Evolutionary conservation across 1,284 basidiomycete genomes (phyloP), one percentile per base, ranked within the genome.

Genomic region (Melampsora americana): DNA sequence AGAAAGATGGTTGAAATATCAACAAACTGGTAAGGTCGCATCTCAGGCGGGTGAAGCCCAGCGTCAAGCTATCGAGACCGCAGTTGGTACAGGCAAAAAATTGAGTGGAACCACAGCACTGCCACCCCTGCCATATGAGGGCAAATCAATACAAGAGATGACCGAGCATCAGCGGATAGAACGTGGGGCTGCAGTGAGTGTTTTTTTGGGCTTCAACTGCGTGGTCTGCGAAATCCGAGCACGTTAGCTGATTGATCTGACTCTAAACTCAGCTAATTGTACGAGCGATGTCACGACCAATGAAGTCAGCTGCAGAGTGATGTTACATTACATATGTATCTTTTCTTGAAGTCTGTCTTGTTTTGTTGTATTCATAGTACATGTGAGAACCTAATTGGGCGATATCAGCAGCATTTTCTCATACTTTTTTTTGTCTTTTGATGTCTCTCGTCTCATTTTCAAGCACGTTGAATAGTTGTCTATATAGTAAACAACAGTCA

Each of bases 81-180:
- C 23, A 44, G 60, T 23, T 11, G 70, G 44, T 18, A 44, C 26
- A 20, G 48, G 60, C 53, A 66, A 64, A 1, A 61, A 60, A 39
- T 39, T 74, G 20, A n/a, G 35, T 1, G 42, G 32, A 9, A 26
- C 42, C n/a, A 50, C 50, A 7, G 46, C 35, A 2, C 56, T 65
- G 50, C 46, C 39, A 32, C 46, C 61, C 39, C 44, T 74, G 32
- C 79, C 80, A 1, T 78, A 79, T 23, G 79, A 81, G 48, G 80
- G 78, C 14, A 80, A 79, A 70, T 69, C 48, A n/a, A 66, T 62
- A 23, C 73, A 79, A 44, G 80, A 80, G 5, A 79, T 81, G 79
- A 79, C 72, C 1, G 79, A 81, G 35, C 69, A 80, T 59, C 78
- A 81, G 61, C 69, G 78, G 28, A 78, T 71, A 16, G 80, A 81